These are phyloP conservation scores for Xylariaceae sp. DNA, from an alignment of 2,329 filamentous ascomycete species.

Conservation along the genomic window DNA sequence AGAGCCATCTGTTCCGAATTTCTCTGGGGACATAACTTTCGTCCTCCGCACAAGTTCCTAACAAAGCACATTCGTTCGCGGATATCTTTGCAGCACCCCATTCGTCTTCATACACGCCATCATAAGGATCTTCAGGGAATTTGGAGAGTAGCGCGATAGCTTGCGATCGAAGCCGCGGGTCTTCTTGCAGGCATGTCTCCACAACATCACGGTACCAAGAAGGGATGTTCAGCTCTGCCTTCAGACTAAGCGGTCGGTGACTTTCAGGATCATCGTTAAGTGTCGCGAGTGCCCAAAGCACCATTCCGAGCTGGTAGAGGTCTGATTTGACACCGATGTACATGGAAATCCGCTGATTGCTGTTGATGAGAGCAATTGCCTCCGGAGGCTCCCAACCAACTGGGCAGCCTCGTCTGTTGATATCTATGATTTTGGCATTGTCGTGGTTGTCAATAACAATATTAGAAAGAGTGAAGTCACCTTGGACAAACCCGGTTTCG, in stretches of 20 bases:
- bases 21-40: conserved; percentile 32
- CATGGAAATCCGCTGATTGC: conserved; percentile 86
- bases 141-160: conserved; percentile 65
- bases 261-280: conserved; percentile 86
- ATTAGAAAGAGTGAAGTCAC: conserved; percentile 94
- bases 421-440: conserved; percentile 95
- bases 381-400: conserved; percentile 98
- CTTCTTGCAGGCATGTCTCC: conserved; percentile 66
- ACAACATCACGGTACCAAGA: conserved; percentile 74
- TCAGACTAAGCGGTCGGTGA: conserved; percentile 62
- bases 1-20: conserved; percentile 41
- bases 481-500: conserved; percentile 92
- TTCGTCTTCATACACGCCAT: conserved; percentile 22
- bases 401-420: conserved; percentile 93
- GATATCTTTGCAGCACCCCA: conserved; percentile 33
- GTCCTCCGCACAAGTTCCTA: conserved; percentile 37
- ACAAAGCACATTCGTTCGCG: conserved; percentile 37
- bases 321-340: conserved; percentile 98
- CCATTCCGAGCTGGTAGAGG: conserved; percentile 94
- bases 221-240: conserved; percentile 59
- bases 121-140: conserved; percentile 50
- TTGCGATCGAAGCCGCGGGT: conserved; percentile 66
- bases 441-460: conserved; percentile 84
- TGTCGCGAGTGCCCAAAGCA: conserved; percentile 84
- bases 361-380: conserved; percentile 76